Conservation (phyloP, 208 protist genomes). For the Trypanosoma theileri region DNA sequence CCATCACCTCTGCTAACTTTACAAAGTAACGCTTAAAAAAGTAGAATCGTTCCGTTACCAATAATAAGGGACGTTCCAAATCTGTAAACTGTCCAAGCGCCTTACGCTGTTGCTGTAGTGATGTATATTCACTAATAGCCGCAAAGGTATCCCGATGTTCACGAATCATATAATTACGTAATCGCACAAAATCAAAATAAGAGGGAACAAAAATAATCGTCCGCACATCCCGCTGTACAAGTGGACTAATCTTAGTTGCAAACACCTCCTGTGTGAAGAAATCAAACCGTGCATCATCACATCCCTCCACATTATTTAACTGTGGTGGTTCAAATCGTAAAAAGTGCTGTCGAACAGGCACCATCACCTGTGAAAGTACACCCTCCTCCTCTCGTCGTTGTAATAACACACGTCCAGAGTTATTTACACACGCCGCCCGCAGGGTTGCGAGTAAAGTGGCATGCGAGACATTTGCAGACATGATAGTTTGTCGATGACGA, state of each 20-base stretch:
- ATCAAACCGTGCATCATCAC: conserved; percentile 89
- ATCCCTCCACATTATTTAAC: conserved; percentile 30
- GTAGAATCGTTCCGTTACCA: conserved; percentile 96
- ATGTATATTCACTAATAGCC: conserved; percentile 93
- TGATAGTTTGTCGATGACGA: conserved; percentile 93
- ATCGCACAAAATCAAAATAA: conserved; percentile 96
- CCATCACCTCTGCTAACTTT: conserved; percentile 85
- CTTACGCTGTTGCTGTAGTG: conserved; percentile 74
- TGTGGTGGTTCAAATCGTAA: conserved; percentile 76
- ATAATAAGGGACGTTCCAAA: conserved; percentile 83
- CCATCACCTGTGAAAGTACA: conserved; percentile 56
- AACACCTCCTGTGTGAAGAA: conserved; percentile 92
- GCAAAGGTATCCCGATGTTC: conserved; percentile 85
- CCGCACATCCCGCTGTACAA: conserved; percentile 76
- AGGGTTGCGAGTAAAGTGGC: conserved; percentile 91
- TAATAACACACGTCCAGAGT: conserved; percentile 69
- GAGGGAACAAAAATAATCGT: conserved; percentile 92
- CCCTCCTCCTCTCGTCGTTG: conserved; percentile 54
- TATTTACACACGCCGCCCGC: conserved; percentile 62
- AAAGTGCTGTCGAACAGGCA: conserved; percentile 90
- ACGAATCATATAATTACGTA: conserved; percentile 95
- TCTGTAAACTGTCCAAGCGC: conserved; percentile 84
- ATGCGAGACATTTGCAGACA: conserved; percentile 70
- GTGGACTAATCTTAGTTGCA: conserved; percentile 60
- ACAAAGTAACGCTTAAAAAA: conserved; percentile 96